Base-by-base conservation (phyloP, 163 green algal genomes). In the Volvox carteri region DNA sequence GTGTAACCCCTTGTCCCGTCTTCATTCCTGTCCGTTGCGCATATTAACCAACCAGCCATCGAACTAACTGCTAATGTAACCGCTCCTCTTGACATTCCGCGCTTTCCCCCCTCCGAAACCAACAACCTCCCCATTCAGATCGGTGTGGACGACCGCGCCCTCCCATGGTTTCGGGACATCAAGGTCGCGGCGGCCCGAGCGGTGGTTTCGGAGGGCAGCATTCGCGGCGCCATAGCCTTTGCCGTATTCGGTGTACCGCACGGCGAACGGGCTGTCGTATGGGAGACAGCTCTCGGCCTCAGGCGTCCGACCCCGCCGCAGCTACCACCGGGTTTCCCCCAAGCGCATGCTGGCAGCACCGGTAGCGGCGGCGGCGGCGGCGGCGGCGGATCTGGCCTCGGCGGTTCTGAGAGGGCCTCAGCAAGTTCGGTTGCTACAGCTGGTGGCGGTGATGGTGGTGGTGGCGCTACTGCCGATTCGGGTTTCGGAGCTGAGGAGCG, bases 91-190 rank as follows among this genome's bases (percentile, higher is more conserved):
- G n/a, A n/a, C n/a, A n/a, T n/a, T n/a, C n/a, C n/a, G n/a, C n/a
- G n/a, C n/a, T n/a, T n/a, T n/a, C n/a, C n/a, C n/a, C n/a, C n/a
- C n/a, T n/a, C n/a, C n/a, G n/a, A n/a, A n/a, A n/a, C n/a, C n/a
- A n/a, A n/a, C n/a, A n/a, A n/a, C n/a, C n/a, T n/a, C n/a, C n/a
- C n/a, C 60, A 7, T 72, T 16, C 90, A 96, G 94, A 91, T 96
- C 7, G 92, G 94, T 0, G 58, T 95, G 50, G 94, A 96, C 74
- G 94, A 96, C 88, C 52, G 84, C 18, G n/a, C 92, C n/a, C 87
- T 93, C 48, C 74, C 70, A 0, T 95, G 91, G 91, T 96, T 94
- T 70, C 74, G 85, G 37, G 87, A 95, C 33, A 81, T 94, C 68
- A 94, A 94, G 87, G 41, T 92, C 46, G 78, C 78, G 25, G 78